These are phyloP conservation scores for Thraustochytrium striatum DNA, from an alignment of 352 stramenopile genomes.

Conservation along the genomic window DNA sequence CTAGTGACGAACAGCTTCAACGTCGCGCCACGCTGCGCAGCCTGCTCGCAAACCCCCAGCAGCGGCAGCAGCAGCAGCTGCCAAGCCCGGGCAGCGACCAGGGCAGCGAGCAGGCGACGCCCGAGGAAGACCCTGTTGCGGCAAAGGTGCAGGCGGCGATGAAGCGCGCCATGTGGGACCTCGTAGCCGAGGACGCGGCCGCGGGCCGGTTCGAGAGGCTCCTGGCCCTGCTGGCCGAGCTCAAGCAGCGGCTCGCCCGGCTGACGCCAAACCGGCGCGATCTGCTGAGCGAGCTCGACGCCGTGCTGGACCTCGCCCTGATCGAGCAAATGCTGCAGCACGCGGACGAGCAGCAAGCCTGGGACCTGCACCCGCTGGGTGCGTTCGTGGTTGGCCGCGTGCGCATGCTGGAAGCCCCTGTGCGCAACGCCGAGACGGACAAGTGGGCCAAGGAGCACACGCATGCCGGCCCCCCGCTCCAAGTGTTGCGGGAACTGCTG, in stretches of 20 bases:
- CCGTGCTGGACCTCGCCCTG: constrained; percentile 17
- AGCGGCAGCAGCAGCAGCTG: background rate
- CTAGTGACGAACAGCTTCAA: too few relatives aligned
- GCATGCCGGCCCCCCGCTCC: background rate
- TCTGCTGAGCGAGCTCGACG: constrained; percentile 10
- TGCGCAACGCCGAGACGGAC: background rate
- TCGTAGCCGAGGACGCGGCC: constrained; percentile 16
- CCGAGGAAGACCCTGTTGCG: background rate
- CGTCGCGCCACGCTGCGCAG: background rate
- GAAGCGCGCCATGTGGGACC: constrained; percentile 14
- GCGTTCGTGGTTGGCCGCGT: constrained; percentile 17
- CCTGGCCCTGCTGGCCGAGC: constrained; percentile 14
- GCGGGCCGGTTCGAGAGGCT: background rate
- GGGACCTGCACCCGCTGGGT: constrained; percentile 9
- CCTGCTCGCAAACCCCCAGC: background rate
- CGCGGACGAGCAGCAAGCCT: background rate
- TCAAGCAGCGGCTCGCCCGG: background rate
- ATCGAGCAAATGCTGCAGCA: constrained; percentile 6
- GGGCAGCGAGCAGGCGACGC: background rate
- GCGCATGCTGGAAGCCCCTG: constrained; percentile 35
- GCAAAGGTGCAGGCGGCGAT: background rate
- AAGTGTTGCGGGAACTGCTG: constrained; percentile 4
- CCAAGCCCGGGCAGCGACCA: background rate
- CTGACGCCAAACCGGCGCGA: constrained; percentile 34
- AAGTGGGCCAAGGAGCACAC: background rate